Percentiles rank a stretch among this genome's conserved stretches.
Conservation (phyloP, 768 basidiomycete species). For the Lepiota venenata region DNA sequence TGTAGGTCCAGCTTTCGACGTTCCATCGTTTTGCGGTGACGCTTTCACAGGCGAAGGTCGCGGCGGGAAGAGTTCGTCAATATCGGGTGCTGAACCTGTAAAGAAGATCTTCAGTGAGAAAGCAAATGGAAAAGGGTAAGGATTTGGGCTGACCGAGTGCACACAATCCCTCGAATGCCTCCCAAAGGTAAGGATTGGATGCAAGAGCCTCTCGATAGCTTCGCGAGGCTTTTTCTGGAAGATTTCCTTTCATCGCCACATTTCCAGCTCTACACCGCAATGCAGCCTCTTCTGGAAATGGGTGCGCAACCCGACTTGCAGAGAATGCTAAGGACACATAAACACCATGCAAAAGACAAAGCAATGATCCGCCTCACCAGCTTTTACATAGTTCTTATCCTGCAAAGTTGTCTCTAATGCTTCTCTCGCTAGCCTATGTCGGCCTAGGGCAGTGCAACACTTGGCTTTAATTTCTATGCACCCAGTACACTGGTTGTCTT, state of each 20-base stretch:
- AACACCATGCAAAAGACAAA: constrained; percentile 11
- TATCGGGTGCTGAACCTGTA: constrained; percentile 63
- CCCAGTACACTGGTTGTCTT: constrained; percentile 61
- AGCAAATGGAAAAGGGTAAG: constrained; percentile 9
- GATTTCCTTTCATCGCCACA: constrained; percentile 76
- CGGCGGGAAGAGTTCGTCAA: constrained; percentile 72
- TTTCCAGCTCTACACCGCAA: constrained; percentile 75
- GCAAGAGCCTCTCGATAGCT: constrained; percentile 72
- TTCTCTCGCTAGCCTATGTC: constrained; percentile 75
- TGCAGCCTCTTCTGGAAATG: constrained; percentile 70
- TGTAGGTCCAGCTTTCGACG: constrained; percentile 43
- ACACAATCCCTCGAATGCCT: constrained; percentile 89
- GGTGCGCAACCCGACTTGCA: constrained; percentile 46
- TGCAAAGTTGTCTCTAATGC: constrained; percentile 61
- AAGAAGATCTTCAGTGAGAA: constrained; percentile 16
- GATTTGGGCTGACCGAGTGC: constrained; percentile 53
- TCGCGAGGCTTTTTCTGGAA: constrained; percentile 64
- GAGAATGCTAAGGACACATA: constrained; percentile 44
- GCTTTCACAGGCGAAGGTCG: constrained; percentile 55
- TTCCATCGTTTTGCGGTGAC: constrained; percentile 47
- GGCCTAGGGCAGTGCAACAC: constrained; percentile 68
- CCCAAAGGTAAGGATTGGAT: constrained; percentile 83
- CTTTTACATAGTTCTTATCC: constrained; percentile 48
- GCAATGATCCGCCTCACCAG: constrained; percentile 41
- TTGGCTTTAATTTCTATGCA: constrained; percentile 79